Evolutionary conservation across 805 yeast species (phyloP).

Genomic region (Yarrowia divulgata): DNA sequence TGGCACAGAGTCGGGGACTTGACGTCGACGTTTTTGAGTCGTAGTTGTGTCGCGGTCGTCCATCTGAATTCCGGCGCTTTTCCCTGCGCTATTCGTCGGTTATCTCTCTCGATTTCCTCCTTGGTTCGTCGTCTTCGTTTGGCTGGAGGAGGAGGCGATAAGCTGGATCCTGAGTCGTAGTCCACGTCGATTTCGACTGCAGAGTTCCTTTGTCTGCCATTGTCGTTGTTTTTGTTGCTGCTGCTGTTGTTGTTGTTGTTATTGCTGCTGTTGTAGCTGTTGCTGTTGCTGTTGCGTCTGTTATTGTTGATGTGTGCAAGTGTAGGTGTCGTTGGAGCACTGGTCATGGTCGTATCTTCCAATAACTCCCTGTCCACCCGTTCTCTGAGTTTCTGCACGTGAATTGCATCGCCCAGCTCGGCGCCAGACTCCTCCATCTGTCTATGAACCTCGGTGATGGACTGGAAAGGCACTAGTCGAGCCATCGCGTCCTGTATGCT

Average conservation of each 20-base stretch:
- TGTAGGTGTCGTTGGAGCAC: background rate
- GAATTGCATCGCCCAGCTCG: background rate
- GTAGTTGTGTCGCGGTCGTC: background rate
- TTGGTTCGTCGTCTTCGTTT: conserved; percentile 3
- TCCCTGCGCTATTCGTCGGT: background rate
- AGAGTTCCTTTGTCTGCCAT: background rate
- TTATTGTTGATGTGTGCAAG: too few relatives aligned
- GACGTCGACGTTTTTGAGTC: background rate
- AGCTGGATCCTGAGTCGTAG: background rate
- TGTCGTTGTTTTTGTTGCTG: background rate
- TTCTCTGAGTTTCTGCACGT: background rate
- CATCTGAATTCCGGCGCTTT: background rate
- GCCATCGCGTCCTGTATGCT: background rate
- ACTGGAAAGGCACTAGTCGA: background rate
- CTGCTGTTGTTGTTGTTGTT: background rate
- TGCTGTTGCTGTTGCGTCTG: too few relatives aligned
- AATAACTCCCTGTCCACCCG: background rate
- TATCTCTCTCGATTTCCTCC: background rate
- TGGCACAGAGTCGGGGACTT: background rate
- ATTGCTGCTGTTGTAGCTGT: background rate
- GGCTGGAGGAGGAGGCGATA: background rate
- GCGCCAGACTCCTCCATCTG: background rate
- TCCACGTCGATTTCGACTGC: background rate
- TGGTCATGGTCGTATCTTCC: background rate
- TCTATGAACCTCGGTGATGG: background rate